These are phyloP conservation scores for Tetrahymena malaccensis DNA, from an alignment of 73 alveolate species.

Conservation along the genomic window DNA sequence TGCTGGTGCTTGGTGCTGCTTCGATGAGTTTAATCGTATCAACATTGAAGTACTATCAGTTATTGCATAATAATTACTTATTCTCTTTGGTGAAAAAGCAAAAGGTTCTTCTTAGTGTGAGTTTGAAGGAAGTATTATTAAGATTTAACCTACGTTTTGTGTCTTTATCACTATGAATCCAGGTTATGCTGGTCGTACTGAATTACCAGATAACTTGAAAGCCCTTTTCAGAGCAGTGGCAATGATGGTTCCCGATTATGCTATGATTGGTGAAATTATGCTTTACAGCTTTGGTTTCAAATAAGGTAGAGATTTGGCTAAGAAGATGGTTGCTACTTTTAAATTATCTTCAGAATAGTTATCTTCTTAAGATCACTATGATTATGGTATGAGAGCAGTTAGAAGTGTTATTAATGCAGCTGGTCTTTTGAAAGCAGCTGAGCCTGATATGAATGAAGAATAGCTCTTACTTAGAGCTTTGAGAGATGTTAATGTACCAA, in stretches of 20 bases:
- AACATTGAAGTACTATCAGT: conserved; percentile 84
- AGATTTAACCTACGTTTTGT: conserved; percentile 78
- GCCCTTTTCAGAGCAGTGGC: conserved; percentile 92
- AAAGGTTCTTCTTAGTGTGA: conserved; percentile 62
- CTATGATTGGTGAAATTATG: conserved; percentile 94
- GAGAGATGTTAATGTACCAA: conserved; percentile 97
- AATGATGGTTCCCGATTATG: conserved; percentile 97
- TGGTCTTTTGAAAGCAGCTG: conserved; percentile 76
- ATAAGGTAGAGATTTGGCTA: conserved; percentile 65
- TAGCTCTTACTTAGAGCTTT: conserved; percentile 94
- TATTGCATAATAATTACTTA: conserved; percentile 84
- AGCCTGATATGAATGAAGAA: conserved; percentile 91
- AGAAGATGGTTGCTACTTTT: conserved; percentile 86
- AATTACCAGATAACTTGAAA: conserved; percentile 91
- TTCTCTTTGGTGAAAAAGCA: conserved; percentile 80
- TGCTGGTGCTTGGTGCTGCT: conserved; percentile 96
- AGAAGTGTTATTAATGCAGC: conserved; percentile 89
- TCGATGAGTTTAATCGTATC: conserved; percentile 98
- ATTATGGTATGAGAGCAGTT: conserved; percentile 98
- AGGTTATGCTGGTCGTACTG: conserved; percentile 98
- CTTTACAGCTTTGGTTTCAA: conserved; percentile 91
- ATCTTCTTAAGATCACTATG: conserved; percentile 90
- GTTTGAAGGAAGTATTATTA: conserved; percentile 76
- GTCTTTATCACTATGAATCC: conserved; percentile 97
- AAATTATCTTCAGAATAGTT: conserved; percentile 90